Base-by-base conservation (phyloP, 352 stramenopile species). In the Globisporangium acanthophoron region DNA sequence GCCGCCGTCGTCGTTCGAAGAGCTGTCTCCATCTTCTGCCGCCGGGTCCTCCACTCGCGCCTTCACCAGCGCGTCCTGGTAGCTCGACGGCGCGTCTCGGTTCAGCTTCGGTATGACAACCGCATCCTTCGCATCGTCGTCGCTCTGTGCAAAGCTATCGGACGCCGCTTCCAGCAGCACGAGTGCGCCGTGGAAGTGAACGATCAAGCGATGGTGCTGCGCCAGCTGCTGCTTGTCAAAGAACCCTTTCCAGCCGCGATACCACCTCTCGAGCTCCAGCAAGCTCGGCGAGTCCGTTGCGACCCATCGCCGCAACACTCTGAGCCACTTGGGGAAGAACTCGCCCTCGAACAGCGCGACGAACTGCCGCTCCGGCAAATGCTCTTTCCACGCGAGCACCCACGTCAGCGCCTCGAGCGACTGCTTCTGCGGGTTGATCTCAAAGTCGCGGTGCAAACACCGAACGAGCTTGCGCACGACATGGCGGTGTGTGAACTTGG, bases 321-420 rank as follows among this genome's bases (percentile, higher is more conserved):
- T 77, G 13, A 97, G 78, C 90, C 90, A 97, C 59, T 94, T 88
- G 0, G 87, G 84, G 52, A 97, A 97, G 52, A 97, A 96, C 54
- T 97, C 90, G 9, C 86, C 89, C 66, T 97, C 89, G 24, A 97
- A 73, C 2, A 96, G 66, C 24, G 85, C 80, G 35, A 92, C 69
- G 52, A 93, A 77, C 54, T 96, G 86, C 0, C 80, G 75, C 11
- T 87, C 59, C 11, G 86, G 81, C 33, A 96, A 59, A 53, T 85
- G 45, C 18, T 68, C 54, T 67, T 78, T 71, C 88, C 88, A 96
- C 43, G 72, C 81, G 3, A 96, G 52, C 21, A 92, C 69, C 82
- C 83, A 94, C 24, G 64, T 70, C 21, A 96, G 54, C 3, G 66
- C 62, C 21, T 88, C 78, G 18, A 96, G 56, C 2, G 78, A 80